Percentiles rank a stretch among this genome's conserved stretches.
Evolutionary conservation across 768 basidiomycete genomes (phyloP).

Genomic region (Suillus discolor): DNA sequence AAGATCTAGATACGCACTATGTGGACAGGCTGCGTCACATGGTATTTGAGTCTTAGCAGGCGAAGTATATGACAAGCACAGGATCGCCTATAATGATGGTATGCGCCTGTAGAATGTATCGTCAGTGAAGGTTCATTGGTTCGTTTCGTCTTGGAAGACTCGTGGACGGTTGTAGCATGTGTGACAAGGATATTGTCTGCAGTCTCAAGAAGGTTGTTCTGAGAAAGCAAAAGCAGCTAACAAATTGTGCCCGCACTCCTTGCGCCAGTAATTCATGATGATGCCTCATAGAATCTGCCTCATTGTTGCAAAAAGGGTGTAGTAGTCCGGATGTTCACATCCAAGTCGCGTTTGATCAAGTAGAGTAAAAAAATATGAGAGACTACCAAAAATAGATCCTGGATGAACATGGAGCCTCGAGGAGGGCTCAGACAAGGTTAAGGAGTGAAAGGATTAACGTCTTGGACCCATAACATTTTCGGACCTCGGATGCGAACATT

Average conservation of each 20-base stretch:
- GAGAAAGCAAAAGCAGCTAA: conserved; percentile 23
- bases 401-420: conserved; percentile 33
- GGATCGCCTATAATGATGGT: too few species aligned
- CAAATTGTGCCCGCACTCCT: conserved; percentile 18
- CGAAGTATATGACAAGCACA: too few species aligned
- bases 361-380: conserved; percentile 32
- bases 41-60: too few species aligned
- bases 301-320: conserved; percentile 25
- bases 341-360: conserved; percentile 30
- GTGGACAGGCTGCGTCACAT: too few species aligned
- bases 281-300: conserved; percentile 36
- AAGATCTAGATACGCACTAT: too few species aligned
- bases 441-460: conserved; percentile 29
- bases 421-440: conserved; percentile 37
- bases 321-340: conserved; percentile 36
- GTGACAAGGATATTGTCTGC: conserved; percentile 25
- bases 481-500: conserved; percentile 19
- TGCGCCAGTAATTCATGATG: conserved; percentile 34
- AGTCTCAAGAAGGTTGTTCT: conserved; percentile 26
- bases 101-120: too few species aligned
- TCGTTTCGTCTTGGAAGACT: neutral
- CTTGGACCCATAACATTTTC: conserved; percentile 17
- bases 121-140: too few species aligned
- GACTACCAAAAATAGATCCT: conserved; percentile 29
- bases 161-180: conserved; percentile 21